phyloP scores from a whole-genome alignment of 345 rosid genomes.

The Garcia nutans region DNA sequence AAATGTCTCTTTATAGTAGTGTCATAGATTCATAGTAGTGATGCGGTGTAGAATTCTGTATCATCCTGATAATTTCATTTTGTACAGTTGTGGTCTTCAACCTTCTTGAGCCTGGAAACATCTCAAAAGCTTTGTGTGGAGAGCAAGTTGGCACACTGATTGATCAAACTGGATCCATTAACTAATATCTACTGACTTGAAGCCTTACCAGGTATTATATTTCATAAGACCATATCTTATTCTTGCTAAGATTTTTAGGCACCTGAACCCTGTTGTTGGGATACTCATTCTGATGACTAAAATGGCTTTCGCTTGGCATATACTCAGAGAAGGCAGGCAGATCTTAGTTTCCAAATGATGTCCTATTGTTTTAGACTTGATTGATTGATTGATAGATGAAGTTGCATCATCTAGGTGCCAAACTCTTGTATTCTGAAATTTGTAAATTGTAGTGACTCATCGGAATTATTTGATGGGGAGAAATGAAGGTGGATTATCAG shows the following conservation, averaged over 20 bases:
- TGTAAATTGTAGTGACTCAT: neutral
- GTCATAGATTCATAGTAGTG: neutral
- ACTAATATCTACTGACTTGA: neutral
- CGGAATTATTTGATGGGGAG: neutral
- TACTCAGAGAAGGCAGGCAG: neutral
- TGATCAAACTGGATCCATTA: conserved; percentile 35
- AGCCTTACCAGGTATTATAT: neutral
- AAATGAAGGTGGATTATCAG: neutral
- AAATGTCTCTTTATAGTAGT: neutral
- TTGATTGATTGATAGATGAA: neutral
- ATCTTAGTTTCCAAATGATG: neutral
- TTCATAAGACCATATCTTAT: neutral
- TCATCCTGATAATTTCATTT: neutral
- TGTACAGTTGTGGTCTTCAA: conserved; percentile 76
- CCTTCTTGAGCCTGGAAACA: conserved; percentile 80
- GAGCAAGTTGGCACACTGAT: conserved; percentile 86
- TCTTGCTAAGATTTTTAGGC: neutral
- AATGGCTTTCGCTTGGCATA: neutral
- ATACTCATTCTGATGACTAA: neutral
- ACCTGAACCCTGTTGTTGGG: neutral
- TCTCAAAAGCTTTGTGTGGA: conserved; percentile 79
- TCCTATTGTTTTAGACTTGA: no score
- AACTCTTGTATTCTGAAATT: neutral
- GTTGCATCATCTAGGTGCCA: neutral
- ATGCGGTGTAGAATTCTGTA: neutral